Conservation (phyloP, 1,139 yeast species). For the Debaryomyces coudertii region DNA sequence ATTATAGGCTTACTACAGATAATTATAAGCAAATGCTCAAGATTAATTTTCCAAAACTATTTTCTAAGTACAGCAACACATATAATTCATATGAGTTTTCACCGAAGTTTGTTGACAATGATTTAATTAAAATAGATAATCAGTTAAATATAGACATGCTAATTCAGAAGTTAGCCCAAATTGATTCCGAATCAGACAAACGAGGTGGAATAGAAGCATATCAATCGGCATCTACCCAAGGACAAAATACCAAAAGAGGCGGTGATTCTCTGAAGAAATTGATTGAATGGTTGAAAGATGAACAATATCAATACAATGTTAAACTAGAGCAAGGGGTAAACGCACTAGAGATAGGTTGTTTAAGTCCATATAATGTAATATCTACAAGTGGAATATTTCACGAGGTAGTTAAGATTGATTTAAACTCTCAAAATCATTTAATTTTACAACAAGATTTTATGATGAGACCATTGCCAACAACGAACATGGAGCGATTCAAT, state of each 20-base stretch:
- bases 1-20: conserved; percentile 26
- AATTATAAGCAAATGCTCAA: conserved; percentile 26
- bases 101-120: conserved; percentile 16
- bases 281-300: conserved; percentile 62
- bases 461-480: conserved; percentile 65
- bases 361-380: conserved; percentile 70
- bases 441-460: conserved; percentile 83
- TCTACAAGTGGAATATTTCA: conserved; percentile 56
- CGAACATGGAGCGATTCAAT: conserved; percentile 52
- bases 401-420: conserved; percentile 66
- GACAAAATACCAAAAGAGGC: conserved; percentile 77
- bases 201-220: conserved; percentile 75
- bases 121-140: conserved; percentile 26
- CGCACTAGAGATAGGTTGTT: conserved; percentile 83
- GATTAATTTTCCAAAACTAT: neutral
- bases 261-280: conserved; percentile 86
- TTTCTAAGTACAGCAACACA: conserved; percentile 8
- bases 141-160: conserved; percentile 18
- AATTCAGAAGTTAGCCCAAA: conserved; percentile 46
- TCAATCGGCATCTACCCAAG: conserved; percentile 86
- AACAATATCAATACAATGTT: conserved; percentile 14
- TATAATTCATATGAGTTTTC: conserved; percentile 14
- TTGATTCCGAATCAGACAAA: conserved; percentile 59
- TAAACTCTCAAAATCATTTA: conserved; percentile 75
- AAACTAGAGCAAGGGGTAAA: conserved; percentile 19